Evolutionary conservation across 2,329 filamentous ascomycete genomes (phyloP).

Genomic region (Teratosphaeria zuluensis): DNA sequence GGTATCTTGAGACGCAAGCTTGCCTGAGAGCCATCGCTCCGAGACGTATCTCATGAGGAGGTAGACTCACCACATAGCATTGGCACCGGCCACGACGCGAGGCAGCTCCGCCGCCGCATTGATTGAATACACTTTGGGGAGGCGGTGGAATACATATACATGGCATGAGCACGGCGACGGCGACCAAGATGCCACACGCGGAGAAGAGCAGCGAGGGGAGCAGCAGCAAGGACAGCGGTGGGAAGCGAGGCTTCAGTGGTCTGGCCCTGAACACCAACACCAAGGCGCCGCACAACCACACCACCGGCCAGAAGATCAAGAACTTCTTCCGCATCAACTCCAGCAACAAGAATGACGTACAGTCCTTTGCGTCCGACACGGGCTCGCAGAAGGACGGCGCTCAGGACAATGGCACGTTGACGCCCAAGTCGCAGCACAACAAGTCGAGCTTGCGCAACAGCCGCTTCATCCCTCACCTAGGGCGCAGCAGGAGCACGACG

Average conservation of each 20-base stretch:
- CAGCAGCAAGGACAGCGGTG: neutral
- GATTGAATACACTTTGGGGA: neutral
- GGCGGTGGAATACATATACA: neutral
- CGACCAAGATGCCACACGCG: slow-evolving; percentile 1
- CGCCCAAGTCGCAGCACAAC: slow-evolving; percentile 44
- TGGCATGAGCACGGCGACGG: neutral
- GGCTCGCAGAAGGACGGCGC: slow-evolving; percentile 17
- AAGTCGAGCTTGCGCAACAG: slow-evolving; percentile 65
- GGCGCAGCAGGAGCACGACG: slow-evolving; percentile 79
- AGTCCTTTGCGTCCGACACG: slow-evolving; percentile 24
- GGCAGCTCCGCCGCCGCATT: neutral
- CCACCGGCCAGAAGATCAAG: slow-evolving; percentile 54
- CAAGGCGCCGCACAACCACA: slow-evolving; percentile 32
- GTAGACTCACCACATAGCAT: neutral
- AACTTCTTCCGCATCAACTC: slow-evolving; percentile 60
- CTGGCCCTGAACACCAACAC: slow-evolving; percentile 35
- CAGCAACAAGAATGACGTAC: slow-evolving; percentile 33
- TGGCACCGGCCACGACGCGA: neutral
- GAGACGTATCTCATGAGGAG: neutral
- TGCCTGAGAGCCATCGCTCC: neutral
- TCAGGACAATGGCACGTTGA: slow-evolving; percentile 33
- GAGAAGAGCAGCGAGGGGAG: neutral
- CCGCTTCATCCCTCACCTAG: slow-evolving; percentile 78
- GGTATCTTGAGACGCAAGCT: neutral
- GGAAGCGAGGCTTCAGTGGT: slow-evolving; percentile 41